Conservation (phyloP, 2,329 filamentous ascomycete species). For the Nothomitra cinnamomea region DNA sequence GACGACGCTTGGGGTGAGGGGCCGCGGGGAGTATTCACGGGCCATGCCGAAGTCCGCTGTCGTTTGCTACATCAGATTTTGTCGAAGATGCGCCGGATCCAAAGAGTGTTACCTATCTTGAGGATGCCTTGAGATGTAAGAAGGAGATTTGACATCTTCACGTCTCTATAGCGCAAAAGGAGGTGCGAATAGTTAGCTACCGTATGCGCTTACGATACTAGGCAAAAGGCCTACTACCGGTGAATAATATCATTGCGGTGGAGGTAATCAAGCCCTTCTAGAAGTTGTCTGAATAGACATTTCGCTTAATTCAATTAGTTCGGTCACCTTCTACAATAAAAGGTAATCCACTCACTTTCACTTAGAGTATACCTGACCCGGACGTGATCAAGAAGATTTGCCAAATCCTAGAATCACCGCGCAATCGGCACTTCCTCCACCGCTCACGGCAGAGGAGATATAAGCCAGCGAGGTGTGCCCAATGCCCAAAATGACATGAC, state of each 20-base stretch:
- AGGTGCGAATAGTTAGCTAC: neutral
- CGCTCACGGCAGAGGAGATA: conserved; percentile 14
- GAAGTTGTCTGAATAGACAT: conserved; percentile 21
- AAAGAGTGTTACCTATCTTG: conserved; percentile 18
- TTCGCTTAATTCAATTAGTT: conserved; percentile 15
- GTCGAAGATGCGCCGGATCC: neutral
- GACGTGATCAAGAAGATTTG: conserved; percentile 21
- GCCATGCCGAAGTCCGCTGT: conserved; percentile 22
- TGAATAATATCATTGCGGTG: conserved; percentile 22
- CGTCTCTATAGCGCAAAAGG: conserved; percentile 15
- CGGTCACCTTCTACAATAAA: too few relatives aligned
- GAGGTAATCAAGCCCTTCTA: conserved; percentile 22
- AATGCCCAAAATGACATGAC: conserved; percentile 8
- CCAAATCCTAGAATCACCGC: conserved; percentile 18
- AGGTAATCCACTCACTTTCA: conserved; percentile 15
- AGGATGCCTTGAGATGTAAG: conserved; percentile 19
- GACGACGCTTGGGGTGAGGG: conserved; percentile 17
- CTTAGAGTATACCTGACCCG: conserved; percentile 19
- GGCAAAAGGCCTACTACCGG: conserved; percentile 14
- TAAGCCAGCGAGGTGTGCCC: conserved; percentile 18
- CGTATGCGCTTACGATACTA: neutral
- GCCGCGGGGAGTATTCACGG: conserved; percentile 18
- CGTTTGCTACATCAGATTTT: neutral
- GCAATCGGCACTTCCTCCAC: conserved; percentile 13
- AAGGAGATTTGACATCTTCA: conserved; percentile 22